A percentile compares a stretch with the other conserved stretches of the same genome.
Evolutionary conservation across 768 basidiomycete genomes (phyloP).

Genomic region (Cystobasidium ongulense): DNA sequence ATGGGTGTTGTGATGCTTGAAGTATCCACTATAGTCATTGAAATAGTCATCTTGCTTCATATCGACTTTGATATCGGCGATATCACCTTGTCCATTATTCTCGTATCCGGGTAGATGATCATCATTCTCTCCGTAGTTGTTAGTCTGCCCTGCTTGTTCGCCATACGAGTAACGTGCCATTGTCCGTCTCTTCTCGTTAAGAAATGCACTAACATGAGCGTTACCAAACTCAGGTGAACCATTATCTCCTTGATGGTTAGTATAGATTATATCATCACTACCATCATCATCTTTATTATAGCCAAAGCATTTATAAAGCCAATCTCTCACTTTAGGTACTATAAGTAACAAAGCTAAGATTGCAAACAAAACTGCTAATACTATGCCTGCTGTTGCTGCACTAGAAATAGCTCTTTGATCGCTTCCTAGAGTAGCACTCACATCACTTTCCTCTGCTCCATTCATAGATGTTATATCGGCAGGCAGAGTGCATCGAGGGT

Average conservation of each 20-base stretch:
- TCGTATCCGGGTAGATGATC: no score
- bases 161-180: neutral
- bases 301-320: neutral
- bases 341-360: conserved; percentile 10
- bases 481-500: neutral
- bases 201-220: neutral
- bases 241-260: neutral
- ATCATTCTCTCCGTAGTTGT: no score
- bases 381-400: conserved; percentile 16
- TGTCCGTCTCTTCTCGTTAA: neutral
- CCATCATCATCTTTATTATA: neutral
- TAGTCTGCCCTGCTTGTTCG: no score
- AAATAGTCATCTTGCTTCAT: no score
- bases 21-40: no score
- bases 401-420: neutral
- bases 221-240: conserved; percentile 13
- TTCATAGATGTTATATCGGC: conserved; percentile 4
- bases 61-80: no score
- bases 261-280: neutral
- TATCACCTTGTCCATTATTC: no score
- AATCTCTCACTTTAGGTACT: conserved; percentile 11
- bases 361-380: conserved; percentile 14
- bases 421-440: neutral
- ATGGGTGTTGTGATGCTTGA: no score
- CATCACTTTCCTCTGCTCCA: neutral